Evolutionary conservation across 1,139 yeast genomes (phyloP), one percentile per base, ranked within the genome.

Genomic region (Saccharomycopsis crataegensis): DNA sequence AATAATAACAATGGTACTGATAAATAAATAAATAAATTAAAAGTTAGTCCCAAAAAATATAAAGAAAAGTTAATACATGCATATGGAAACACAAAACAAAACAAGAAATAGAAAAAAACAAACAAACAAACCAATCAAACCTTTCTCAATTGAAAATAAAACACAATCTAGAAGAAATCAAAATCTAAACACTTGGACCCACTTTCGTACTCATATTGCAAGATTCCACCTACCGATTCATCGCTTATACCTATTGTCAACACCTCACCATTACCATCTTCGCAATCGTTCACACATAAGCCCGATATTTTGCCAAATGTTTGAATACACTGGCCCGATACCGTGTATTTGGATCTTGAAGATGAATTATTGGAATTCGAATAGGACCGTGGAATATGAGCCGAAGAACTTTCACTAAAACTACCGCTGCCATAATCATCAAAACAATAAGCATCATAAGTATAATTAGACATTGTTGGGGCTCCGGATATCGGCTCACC

Each of bases 261-360:
- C 48, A 73, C 69, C 61, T 78, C 81, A 8, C 77, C 78, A 52
- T 68, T 67, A 1, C 76, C 79, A 55, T 69, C 69, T 37, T 74
- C 78, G 8, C 70, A 65, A 3, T 72, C 72, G n/a, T 74, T 70
- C 60, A 79, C 78, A 52, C 72, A 75, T 49, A 80, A 67, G 1
- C 86, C 86, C 1, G 79, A 74, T 58, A 83, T 74, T 59, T 80
- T 80, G 0, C 87, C 87, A 62, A 80, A 74, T 58, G 77, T 73
- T 41, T 77, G 78, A 16, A 82, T 71, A 2, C 74, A 68, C 62
- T 82, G 86, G 37, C 75, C 71, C 1, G 62, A 54, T 1, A 58
- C 57, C 34, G 44, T 57, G 4, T 57, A 57, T 6, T 53, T 52
- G 31, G 51, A 53, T 14, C 32, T 33, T 22, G 28, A 3, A 22